Conservation (phyloP, 148 eudicot genomes). For the Hydrangea macrophylla region DNA sequence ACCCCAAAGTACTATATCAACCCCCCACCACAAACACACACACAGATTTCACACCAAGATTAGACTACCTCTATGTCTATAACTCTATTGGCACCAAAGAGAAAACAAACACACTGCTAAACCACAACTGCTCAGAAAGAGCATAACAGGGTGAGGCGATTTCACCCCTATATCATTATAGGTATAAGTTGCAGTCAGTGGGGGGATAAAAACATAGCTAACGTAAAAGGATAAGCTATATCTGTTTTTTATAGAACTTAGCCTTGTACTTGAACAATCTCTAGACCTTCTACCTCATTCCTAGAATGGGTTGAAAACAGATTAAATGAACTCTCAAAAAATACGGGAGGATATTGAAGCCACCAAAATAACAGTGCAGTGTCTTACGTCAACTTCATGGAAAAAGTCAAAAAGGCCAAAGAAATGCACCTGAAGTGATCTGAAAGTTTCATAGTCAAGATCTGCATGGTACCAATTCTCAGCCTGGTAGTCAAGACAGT, state of each 20-base stretch:
- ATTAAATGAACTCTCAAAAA: not conserved
- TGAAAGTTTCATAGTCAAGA: slow-evolving; percentile 93
- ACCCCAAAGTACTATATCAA: not conserved
- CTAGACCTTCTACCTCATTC: not conserved
- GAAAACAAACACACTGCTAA: too few relatives aligned
- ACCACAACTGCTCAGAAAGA: too few relatives aligned
- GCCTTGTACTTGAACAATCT: not conserved
- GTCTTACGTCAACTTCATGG: not conserved
- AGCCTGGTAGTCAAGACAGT: slow-evolving; percentile 88
- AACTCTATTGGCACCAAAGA: too few relatives aligned
- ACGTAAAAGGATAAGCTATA: too few relatives aligned
- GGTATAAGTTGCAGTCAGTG: too few relatives aligned
- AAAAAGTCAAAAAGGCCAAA: slow-evolving; percentile 7
- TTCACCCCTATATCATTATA: too few relatives aligned
- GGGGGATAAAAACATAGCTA: too few relatives aligned
- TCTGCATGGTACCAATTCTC: slow-evolving; percentile 97
- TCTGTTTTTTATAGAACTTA: not conserved
- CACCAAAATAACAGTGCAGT: not conserved
- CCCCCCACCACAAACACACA: too few relatives aligned
- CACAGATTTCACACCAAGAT: too few relatives aligned
- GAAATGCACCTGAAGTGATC: slow-evolving; percentile 67
- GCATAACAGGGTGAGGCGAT: too few relatives aligned
- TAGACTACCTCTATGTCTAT: too few relatives aligned
- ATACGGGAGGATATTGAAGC: not conserved
- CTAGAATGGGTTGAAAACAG: not conserved